Evolutionary conservation across 208 protist genomes (phyloP).

Genomic region (Tetramitus jugosus): DNA sequence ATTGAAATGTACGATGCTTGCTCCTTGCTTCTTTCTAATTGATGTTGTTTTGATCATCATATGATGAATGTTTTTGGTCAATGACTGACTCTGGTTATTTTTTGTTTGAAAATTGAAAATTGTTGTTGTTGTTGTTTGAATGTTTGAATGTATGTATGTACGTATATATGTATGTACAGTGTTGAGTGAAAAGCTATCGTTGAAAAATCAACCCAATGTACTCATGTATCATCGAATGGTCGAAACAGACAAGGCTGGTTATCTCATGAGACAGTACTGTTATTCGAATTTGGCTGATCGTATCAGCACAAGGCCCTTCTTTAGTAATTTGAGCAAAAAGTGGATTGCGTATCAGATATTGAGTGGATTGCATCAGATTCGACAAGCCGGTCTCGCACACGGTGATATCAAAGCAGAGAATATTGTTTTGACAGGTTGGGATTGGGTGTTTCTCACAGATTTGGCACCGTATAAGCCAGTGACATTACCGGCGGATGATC

Average conservation of each 20-base stretch:
- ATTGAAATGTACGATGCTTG: background rate
- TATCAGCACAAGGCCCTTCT: slow-evolving; percentile 18
- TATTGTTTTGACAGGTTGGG: slow-evolving; percentile 39
- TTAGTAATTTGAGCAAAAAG: slow-evolving; percentile 2
- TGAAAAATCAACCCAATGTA: background rate
- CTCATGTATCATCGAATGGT: slow-evolving; percentile 14
- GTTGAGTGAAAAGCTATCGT: background rate
- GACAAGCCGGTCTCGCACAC: slow-evolving; percentile 46
- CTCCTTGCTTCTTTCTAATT: no score
- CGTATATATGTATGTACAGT: no score
- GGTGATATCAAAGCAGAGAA: slow-evolving; percentile 77
- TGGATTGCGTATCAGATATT: slow-evolving; percentile 24
- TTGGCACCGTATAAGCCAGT: slow-evolving; percentile 70
- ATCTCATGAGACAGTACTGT: slow-evolving; percentile 16
- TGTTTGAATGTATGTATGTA: no score
- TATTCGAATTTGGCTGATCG: slow-evolving; percentile 1
- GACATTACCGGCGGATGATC: slow-evolving; percentile 53
- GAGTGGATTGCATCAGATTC: background rate
- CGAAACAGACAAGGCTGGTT: slow-evolving; percentile 20
- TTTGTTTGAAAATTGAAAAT: no score
- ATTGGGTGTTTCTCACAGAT: slow-evolving; percentile 64
- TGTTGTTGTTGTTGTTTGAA: no score
- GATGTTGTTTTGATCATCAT: no score
- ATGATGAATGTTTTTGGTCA: no score
- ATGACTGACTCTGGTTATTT: no score